Percentiles rank a stretch among this genome's conserved stretches.
Conservation (phyloP, 108 stramenopile genomes). For the Nitzschia sp. region DNA sequence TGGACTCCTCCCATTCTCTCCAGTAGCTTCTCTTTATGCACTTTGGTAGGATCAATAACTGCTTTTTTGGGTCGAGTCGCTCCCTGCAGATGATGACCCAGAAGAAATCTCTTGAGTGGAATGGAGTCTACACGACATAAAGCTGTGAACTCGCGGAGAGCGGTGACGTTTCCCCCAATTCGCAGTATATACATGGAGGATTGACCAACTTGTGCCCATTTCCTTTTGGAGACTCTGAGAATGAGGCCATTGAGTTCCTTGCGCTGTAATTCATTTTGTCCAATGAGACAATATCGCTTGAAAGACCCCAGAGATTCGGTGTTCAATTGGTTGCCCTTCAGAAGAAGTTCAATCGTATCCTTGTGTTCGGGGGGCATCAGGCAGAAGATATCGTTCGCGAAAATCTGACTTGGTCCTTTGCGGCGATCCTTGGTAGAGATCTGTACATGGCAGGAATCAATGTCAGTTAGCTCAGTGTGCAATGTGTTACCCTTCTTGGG, state of each 20-base stretch:
- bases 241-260: conserved; percentile 49
- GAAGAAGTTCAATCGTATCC: conserved; percentile 30
- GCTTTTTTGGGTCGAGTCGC: conserved; percentile 15
- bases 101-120: conserved; percentile 61
- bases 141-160: conserved; percentile 81
- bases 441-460: conserved; percentile 39
- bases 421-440: conserved; percentile 24
- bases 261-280: conserved; percentile 61
- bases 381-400: conserved; percentile 43
- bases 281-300: conserved; percentile 50
- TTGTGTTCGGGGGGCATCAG: conserved; percentile 35
- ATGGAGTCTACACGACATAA: conserved; percentile 65
- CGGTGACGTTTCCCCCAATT: conserved; percentile 75
- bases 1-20: conserved; percentile 65
- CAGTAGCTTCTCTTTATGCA: conserved; percentile 43
- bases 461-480: conserved; percentile 23
- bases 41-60: neutral
- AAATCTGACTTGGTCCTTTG: conserved; percentile 25
- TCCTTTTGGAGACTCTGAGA: conserved; percentile 61
- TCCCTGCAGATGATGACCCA: conserved; percentile 47
- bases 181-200: conserved; percentile 60
- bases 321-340: conserved; percentile 20
- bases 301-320: conserved; percentile 11
- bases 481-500: neutral
- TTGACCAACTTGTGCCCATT: conserved; percentile 42